Evolutionary conservation across 345 rosid genomes (phyloP), one percentile per base, ranked within the genome.

Genomic region (Passiflora organensis): DNA sequence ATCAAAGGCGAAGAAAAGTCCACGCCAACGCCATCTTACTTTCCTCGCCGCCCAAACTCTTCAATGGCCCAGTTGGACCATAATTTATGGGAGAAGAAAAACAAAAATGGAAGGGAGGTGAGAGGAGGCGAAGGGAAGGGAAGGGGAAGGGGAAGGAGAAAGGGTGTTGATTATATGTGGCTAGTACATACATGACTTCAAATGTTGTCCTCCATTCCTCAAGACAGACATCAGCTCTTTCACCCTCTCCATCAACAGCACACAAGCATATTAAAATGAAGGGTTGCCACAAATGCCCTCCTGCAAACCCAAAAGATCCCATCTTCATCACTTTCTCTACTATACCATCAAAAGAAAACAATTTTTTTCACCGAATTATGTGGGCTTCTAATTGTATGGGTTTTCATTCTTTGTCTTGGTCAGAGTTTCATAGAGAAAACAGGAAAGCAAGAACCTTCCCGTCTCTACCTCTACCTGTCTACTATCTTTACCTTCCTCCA

Each of bases 381-480:
- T 82, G 91, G 89, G 85, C 88, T 80, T 81, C 86, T 84, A n/a
- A n/a, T n/a, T n/a, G n/a, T n/a, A 75, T 73, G 81, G 77, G 80
- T 75, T 75, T 82, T 77, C 51, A 36, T 65, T 62, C 80, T 65
- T 76, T 75, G 87, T 80, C 85, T 80, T 61, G 93, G 96, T 87
- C 87, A 84, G 89, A 75, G 78, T 79, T 79, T 65, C 77, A 71
- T 78, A 76, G 76, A 64, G 81, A 75, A 58, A 81, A 78, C 79
- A 76, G 82, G 76, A 75, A 78, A 70, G 67, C 60, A 51, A 68
- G 72, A 73, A 76, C 87, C 78, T 76, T 76, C 81, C 78, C 61
- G 51, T 59, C 70, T 59, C 67, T 53, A 43, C 58, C 50, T 44
- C 32, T 18, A 17, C 20, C 24, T 21, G 44, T n/a, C n/a, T n/a